phyloP scores from a whole-genome alignment of 768 basidiomycete species.

The Lentinula raphanica region DNA sequence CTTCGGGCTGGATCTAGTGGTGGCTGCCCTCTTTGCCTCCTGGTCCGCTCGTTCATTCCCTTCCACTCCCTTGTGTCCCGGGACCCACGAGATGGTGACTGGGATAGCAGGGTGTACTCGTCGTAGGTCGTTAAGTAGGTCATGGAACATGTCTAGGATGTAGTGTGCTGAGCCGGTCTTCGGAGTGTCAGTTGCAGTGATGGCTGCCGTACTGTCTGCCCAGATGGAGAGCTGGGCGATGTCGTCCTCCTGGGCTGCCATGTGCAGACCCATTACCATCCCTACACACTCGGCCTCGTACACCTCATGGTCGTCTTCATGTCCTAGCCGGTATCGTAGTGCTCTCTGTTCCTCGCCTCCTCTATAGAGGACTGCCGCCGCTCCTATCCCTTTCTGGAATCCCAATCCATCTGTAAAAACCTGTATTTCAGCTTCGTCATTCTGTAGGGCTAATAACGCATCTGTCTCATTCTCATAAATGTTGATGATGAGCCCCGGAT shows the following conservation, averaged over 20 bases:
- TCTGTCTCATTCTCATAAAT: background rate
- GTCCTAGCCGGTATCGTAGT: background rate
- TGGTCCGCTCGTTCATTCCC: background rate
- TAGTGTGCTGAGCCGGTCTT: background rate
- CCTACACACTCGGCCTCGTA: background rate
- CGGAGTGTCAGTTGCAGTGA: background rate
- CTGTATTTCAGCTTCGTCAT: background rate
- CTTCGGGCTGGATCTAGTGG: background rate
- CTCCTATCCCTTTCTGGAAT: conserved; percentile 4
- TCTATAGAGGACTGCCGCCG: conserved; percentile 1
- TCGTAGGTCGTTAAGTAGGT: background rate
- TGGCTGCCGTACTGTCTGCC: background rate
- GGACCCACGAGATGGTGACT: background rate
- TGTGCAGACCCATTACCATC: background rate
- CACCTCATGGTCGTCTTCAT: background rate
- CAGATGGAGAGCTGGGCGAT: background rate
- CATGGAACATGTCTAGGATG: background rate
- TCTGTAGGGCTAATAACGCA: background rate
- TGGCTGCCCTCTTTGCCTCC: background rate
- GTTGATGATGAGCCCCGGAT: background rate
- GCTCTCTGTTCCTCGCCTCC: background rate
- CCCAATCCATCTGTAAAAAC: conserved; percentile 15
- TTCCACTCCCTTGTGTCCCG: background rate
- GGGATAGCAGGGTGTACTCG: background rate
- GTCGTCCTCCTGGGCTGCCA: background rate